Evolutionary conservation across 1,284 basidiomycete genomes (phyloP).

Genomic region (Marasmius fiardii): DNA sequence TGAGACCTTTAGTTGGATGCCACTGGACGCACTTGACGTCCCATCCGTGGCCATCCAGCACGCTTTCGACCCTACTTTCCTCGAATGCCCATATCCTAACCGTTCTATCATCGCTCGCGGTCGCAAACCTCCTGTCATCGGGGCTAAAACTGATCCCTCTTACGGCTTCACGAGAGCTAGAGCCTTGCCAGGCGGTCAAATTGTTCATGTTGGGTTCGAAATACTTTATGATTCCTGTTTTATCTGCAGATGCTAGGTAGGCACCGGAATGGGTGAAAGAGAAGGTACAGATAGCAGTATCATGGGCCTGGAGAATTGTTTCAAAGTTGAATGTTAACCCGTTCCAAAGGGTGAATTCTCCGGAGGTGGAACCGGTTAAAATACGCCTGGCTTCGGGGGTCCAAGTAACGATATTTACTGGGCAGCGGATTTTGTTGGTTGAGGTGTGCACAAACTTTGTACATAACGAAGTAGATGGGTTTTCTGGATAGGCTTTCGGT

Average conservation of each 20-base stretch:
- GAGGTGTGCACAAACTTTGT: constrained; percentile 98
- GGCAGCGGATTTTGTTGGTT: constrained; percentile 97
- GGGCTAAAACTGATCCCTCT: constrained; percentile 90
- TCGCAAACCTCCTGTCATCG: constrained; percentile 89
- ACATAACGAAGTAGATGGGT: constrained; percentile 88
- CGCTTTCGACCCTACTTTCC: constrained; percentile 84
- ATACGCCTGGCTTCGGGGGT: constrained; percentile 93
- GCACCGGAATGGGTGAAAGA: constrained; percentile 89
- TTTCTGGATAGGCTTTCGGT: constrained; percentile 85
- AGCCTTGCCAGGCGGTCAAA: constrained; percentile 87
- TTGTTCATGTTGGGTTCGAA: constrained; percentile 99
- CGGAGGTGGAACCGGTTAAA: constrained; percentile 93
- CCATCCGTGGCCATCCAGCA: constrained; percentile 93
- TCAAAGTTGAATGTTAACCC: constrained; percentile 99
- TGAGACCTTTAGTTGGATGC: constrained; percentile 94
- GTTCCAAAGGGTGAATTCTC: constrained; percentile 99
- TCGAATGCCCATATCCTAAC: constrained; percentile 96
- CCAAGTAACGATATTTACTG: constrained; percentile 95
- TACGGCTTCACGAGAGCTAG: constrained; percentile 80
- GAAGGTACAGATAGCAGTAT: constrained; percentile 88
- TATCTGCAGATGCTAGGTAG: constrained; percentile 91
- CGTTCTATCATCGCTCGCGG: constrained; percentile 91
- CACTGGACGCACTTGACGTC: constrained; percentile 98
- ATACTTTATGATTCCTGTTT: constrained; percentile 95
- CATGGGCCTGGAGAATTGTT: constrained; percentile 97